Evolutionary conservation across 257 asterid species (phyloP).

Genomic region (Solanum ossicruentum): DNA sequence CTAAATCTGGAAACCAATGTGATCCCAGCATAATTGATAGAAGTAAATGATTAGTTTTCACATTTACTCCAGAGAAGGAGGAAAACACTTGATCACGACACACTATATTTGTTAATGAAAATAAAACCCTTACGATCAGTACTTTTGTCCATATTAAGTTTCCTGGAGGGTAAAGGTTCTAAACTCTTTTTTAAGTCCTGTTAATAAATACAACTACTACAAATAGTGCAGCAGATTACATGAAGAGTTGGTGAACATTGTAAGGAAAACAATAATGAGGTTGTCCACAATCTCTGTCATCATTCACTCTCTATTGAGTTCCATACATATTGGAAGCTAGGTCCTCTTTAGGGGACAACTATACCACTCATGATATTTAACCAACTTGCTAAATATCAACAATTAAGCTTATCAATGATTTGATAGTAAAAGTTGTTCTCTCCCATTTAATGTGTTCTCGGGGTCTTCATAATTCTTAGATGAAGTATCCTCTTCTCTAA

Average conservation of each 20-base stretch:
- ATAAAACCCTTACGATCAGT: not conserved
- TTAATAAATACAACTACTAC: not conserved
- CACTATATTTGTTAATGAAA: not conserved
- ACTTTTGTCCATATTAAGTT: not conserved
- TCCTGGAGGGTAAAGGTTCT: not conserved
- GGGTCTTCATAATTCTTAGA: not conserved
- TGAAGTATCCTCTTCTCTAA: not conserved
- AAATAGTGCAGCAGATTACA: not conserved
- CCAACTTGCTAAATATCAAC: not conserved
- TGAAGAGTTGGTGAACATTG: not conserved
- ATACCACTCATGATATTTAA: not conserved
- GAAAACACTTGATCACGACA: not conserved
- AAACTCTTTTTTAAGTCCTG: not conserved
- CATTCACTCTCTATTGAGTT: not conserved
- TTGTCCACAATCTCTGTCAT: not conserved
- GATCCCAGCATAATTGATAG: not conserved
- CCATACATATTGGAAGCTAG: not conserved
- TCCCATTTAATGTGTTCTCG: not conserved
- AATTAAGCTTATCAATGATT: not conserved
- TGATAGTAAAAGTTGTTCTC: not conserved
- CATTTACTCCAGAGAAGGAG: not conserved
- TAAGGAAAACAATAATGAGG: not conserved
- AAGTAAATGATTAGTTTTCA: not conserved
- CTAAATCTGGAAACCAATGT: not conserved
- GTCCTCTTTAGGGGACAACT: not conserved